Evolutionary conservation across 1,284 basidiomycete genomes (phyloP), one percentile per base, ranked within the genome.

Genomic region (Xerocomus nothofagi): DNA sequence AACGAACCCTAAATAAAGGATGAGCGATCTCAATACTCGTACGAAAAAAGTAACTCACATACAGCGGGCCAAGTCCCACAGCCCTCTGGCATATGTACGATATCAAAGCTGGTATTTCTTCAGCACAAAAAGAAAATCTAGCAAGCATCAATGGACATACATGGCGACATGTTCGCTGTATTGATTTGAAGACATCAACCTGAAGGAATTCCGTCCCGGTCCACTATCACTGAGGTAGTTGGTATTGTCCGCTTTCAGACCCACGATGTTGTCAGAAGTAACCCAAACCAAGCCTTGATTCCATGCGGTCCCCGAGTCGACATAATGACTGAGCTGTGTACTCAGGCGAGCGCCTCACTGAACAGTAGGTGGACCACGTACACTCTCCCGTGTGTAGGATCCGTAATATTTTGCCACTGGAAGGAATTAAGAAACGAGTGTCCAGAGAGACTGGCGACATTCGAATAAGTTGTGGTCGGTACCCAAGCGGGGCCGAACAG

Each of bases 361-460:
- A 34, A 29, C 26, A 2, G 7, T 17, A 31, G 9, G n/a, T 6
- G 8, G 3, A 15, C 23, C 15, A 40, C 69, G 49, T 62, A 75
- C 69, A 76, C 73, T 44, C 73, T 65, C 10, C 75, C 76, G 39
- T 72, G 53, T 1, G 74, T 75, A 12, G 74, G 76, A 55, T 76
- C 75, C 1, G 63, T 15, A 30, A 73, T 72, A 10, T 68, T 66
- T 49, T 77, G 56, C 53, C 72, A 75, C 27, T 61, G 52, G 58
- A 77, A 78, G 4, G 62, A 55, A 20, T 61, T 56, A 48, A 72
- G 67, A 47, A 78, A 77, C 4, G 51, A 59, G 3, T 60, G 51
- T 8, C 75, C 76, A 17, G 71, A 56, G 50, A 75, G 65, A 39
- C 57, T 67, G 48, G 72, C 67, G 6, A 63, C 53, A 46, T 65